These are phyloP conservation scores for Botrytis cinerea DNA, from an alignment of 2,329 filamentous ascomycete species.

Conservation along the genomic window DNA sequence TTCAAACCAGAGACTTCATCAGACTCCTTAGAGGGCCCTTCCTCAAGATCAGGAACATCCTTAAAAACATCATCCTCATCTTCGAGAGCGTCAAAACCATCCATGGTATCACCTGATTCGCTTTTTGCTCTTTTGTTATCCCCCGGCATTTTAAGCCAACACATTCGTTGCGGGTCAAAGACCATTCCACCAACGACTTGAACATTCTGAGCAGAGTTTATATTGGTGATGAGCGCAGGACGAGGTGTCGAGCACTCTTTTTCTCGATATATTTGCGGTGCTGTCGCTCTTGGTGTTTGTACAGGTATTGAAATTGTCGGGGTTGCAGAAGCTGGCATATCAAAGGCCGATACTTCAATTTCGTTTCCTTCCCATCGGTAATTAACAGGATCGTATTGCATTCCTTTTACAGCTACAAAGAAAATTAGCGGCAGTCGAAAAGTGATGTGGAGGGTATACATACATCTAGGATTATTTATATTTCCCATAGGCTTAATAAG, in stretches of 20 bases:
- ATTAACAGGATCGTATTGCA: slow-evolving; percentile 88
- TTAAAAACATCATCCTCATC: slow-evolving; percentile 94
- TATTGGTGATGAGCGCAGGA: slow-evolving; percentile 86
- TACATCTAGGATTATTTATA: slow-evolving; percentile 78
- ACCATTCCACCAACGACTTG: slow-evolving; percentile 98
- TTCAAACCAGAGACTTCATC: slow-evolving; percentile 54
- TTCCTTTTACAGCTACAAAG: slow-evolving; percentile 79
- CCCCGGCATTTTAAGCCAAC: slow-evolving; percentile 81
- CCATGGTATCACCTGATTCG: slow-evolving; percentile 58
- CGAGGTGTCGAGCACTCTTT: slow-evolving; percentile 62
- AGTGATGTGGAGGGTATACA: slow-evolving; percentile 42
- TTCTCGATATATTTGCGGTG: slow-evolving; percentile 50
- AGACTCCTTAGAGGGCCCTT: slow-evolving; percentile 46
- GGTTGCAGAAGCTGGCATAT: slow-evolving; percentile 59
- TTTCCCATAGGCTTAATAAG: slow-evolving; percentile 83
- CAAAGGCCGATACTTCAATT: slow-evolving; percentile 77
- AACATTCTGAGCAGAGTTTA: slow-evolving; percentile 79
- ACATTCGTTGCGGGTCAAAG: slow-evolving; percentile 96
- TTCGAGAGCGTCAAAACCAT: slow-evolving; percentile 69
- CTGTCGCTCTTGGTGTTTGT: slow-evolving; percentile 53
- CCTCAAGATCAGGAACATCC: slow-evolving; percentile 89
- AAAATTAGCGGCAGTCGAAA: not conserved
- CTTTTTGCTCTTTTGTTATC: slow-evolving; percentile 47
- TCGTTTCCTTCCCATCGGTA: slow-evolving; percentile 97
- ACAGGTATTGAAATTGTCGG: slow-evolving; percentile 51